These are phyloP conservation scores for Trichoderma koningiopsis DNA, from an alignment of 2,329 filamentous ascomycete genomes.

Conservation along the genomic window DNA sequence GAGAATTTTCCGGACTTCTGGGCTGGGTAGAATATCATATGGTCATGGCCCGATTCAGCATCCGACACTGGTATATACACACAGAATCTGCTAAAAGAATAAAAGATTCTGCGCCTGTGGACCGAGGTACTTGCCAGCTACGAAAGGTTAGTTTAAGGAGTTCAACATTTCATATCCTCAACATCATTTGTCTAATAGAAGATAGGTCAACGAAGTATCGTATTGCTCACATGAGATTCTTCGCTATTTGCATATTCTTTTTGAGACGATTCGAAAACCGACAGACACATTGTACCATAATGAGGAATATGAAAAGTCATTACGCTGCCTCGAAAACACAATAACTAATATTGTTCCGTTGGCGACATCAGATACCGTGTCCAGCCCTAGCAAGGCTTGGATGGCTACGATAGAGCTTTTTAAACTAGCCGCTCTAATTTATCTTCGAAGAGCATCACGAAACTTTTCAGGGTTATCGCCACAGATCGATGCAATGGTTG, in stretches of 20 bases:
- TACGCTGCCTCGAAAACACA: neutral
- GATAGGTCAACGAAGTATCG: neutral
- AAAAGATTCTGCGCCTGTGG: too few relatives aligned
- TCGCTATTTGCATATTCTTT: neutral
- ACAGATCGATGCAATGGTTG: neutral
- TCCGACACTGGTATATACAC: neutral
- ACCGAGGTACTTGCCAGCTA: neutral
- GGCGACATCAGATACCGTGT: neutral
- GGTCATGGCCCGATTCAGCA: neutral
- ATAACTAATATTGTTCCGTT: neutral
- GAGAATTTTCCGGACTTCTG: neutral
- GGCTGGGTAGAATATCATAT: neutral
- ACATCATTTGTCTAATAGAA: neutral
- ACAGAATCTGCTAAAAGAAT: neutral
- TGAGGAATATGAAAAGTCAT: neutral
- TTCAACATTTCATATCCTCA: neutral
- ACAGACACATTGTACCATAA: neutral
- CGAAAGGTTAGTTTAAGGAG: neutral
- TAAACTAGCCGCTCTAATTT: neutral
- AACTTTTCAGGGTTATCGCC: neutral
- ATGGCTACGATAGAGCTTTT: neutral
- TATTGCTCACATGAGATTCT: neutral
- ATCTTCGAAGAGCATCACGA: neutral
- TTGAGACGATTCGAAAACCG: neutral
- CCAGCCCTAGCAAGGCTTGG: neutral